A percentile compares a stretch with the other conserved stretches of the same genome.
These are phyloP conservation scores for Sphaerostilbella broomeana DNA, from an alignment of 2,329 filamentous ascomycete species.

Conservation along the genomic window DNA sequence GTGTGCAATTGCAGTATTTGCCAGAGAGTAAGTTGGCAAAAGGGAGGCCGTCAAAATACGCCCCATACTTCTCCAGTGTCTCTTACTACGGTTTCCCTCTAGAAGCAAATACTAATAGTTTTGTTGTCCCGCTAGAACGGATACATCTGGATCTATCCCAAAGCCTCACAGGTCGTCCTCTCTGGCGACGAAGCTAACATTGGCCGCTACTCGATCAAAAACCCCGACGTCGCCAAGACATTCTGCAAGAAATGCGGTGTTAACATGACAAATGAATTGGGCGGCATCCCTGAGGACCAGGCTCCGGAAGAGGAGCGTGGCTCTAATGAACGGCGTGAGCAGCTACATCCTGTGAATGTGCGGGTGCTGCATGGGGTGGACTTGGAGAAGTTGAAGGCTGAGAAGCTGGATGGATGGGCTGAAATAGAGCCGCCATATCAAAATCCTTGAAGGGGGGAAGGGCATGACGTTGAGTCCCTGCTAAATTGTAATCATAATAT, in stretches of 20 bases:
- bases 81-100: too few relatives aligned
- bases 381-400: conserved; percentile 19
- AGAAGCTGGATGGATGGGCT: conserved; percentile 22
- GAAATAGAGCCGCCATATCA: conserved; percentile 29
- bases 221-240: conserved; percentile 29
- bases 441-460: conserved; percentile 31
- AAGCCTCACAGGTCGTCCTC: conserved; percentile 32
- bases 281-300: conserved; percentile 29
- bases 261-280: conserved; percentile 29
- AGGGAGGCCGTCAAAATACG: too few relatives aligned
- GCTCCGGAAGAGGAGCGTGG: conserved; percentile 20
- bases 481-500: too few relatives aligned
- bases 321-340: conserved; percentile 15
- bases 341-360: conserved; percentile 30
- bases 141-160: conserved; percentile 39
- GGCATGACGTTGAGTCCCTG: background rate
- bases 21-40: conserved; percentile 30
- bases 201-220: conserved; percentile 31
- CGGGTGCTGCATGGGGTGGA: conserved; percentile 34
- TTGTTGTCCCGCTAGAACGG: conserved; percentile 30
- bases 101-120: too few relatives aligned
- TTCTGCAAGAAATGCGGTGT: conserved; percentile 47
- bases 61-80: too few relatives aligned
- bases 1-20: conserved; percentile 50
- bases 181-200: conserved; percentile 34